Conservation (phyloP, 1,139 yeast genomes). For the Candida freyschussii region DNA sequence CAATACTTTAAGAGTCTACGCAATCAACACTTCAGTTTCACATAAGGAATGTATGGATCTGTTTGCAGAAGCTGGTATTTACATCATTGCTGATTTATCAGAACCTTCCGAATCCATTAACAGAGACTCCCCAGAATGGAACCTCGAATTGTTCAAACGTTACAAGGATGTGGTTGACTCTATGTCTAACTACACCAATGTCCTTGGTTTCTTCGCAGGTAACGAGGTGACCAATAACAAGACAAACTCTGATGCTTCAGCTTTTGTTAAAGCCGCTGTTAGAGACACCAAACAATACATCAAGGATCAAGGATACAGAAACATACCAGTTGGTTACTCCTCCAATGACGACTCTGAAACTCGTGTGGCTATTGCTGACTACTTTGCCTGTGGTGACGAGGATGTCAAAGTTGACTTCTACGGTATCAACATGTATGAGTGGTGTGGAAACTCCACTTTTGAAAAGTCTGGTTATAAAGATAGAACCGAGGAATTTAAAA, state of each 20-base stretch:
- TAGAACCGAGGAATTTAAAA: slow-evolving; percentile 56
- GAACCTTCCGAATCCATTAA: slow-evolving; percentile 56
- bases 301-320: slow-evolving; percentile 50
- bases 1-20: slow-evolving; percentile 60
- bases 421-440: slow-evolving; percentile 83
- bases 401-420: slow-evolving; percentile 61
- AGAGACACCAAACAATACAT: slow-evolving; percentile 72
- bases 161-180: slow-evolving; percentile 60
- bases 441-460: slow-evolving; percentile 72
- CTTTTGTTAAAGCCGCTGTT: slow-evolving; percentile 77
- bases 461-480: slow-evolving; percentile 55
- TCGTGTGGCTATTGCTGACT: slow-evolving; percentile 64
- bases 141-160: slow-evolving; percentile 55
- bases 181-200: slow-evolving; percentile 61
- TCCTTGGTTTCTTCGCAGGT: slow-evolving; percentile 77
- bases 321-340: slow-evolving; percentile 75
- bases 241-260: slow-evolving; percentile 64
- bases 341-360: slow-evolving; percentile 68
- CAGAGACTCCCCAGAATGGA: slow-evolving; percentile 48
- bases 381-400: slow-evolving; percentile 66
- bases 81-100: slow-evolving; percentile 60
- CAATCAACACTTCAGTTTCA: slow-evolving; percentile 54
- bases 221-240: slow-evolving; percentile 73
- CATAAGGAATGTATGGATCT: slow-evolving; percentile 58
- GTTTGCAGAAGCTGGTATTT: slow-evolving; percentile 62